phyloP scores from a whole-genome alignment of 2,329 filamentous ascomycete species.

The Diplodia sapinea region DNA sequence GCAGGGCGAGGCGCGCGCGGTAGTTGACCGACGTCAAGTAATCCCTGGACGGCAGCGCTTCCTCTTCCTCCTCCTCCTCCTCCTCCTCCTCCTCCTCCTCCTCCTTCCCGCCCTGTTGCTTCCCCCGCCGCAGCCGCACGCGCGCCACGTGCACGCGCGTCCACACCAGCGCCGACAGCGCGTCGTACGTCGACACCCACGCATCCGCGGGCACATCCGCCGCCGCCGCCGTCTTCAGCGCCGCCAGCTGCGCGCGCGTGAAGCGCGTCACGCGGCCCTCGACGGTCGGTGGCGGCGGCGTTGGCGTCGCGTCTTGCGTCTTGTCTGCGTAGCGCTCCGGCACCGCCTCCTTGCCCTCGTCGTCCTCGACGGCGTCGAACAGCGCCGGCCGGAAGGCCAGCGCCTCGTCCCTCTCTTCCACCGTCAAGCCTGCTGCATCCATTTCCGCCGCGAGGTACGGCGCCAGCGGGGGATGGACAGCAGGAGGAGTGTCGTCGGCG shows the following conservation, averaged over 20 bases:
- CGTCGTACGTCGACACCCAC: constrained; percentile 25
- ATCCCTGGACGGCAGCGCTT: neutral
- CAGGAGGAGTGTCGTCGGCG: too few species aligned
- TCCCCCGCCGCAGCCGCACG: neutral
- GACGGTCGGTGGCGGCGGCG: neutral
- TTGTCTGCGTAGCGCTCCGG: neutral
- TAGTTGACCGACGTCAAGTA: constrained; percentile 23
- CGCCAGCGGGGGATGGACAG: too few species aligned
- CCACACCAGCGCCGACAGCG: constrained; percentile 13
- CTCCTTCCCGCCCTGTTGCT: neutral
- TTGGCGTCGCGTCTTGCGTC: neutral
- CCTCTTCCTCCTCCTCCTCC: too few species aligned
- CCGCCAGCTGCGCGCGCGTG: neutral
- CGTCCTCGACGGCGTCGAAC: neutral
- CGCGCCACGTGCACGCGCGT: neutral
- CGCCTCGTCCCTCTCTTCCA: neutral
- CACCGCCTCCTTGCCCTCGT: neutral
- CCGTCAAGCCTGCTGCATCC: neutral
- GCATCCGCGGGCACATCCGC: too few species aligned
- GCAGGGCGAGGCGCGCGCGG: neutral
- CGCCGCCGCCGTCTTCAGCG: constrained; percentile 3
- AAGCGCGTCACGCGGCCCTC: constrained; percentile 2
- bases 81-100: neutral
- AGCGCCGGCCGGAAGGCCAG: neutral
- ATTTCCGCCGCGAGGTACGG: neutral